Conservation (phyloP, 306 rosid species). For the Herpetospermum pedunculosum region DNA sequence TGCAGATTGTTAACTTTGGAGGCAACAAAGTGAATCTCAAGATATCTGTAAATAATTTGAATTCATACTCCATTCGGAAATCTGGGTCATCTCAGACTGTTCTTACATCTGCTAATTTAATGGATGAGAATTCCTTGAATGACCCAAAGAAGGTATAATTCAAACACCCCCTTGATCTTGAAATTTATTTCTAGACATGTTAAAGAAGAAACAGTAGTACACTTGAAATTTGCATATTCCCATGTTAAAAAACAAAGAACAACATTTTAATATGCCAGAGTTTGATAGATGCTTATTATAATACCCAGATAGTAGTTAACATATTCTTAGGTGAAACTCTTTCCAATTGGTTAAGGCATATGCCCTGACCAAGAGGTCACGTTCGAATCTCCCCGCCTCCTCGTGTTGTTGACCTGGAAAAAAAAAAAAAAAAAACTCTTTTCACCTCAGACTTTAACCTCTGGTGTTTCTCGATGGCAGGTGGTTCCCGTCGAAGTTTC, state of each 20-base stretch:
- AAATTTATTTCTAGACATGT: background rate
- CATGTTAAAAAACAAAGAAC: background rate
- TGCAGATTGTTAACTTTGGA: slow-evolving; percentile 81
- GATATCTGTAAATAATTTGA: slow-evolving; percentile 38
- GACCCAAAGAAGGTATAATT: slow-evolving; percentile 64
- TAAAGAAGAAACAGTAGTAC: background rate
- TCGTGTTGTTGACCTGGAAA: too few species aligned
- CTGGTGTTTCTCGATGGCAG: slow-evolving; percentile 23
- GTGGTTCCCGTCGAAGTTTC: slow-evolving; percentile 30
- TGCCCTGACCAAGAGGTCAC: too few species aligned
- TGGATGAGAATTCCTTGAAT: slow-evolving; percentile 79
- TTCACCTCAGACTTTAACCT: background rate
- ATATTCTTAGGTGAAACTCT: background rate
- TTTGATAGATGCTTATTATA: background rate
- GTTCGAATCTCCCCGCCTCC: too few species aligned
- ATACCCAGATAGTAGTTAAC: background rate
- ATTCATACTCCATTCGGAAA: slow-evolving; percentile 21
- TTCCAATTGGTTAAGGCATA: too few species aligned
- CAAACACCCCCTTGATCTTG: background rate
- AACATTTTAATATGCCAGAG: background rate
- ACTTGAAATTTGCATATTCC: background rate
- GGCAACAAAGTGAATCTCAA: slow-evolving; percentile 35
- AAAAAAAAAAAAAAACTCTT: too few species aligned
- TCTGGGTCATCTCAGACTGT: slow-evolving; percentile 49
- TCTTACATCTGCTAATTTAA: slow-evolving; percentile 52